Conservation (phyloP, 176 grass and related monocot species). For the Eremochloa ophiuroides region DNA sequence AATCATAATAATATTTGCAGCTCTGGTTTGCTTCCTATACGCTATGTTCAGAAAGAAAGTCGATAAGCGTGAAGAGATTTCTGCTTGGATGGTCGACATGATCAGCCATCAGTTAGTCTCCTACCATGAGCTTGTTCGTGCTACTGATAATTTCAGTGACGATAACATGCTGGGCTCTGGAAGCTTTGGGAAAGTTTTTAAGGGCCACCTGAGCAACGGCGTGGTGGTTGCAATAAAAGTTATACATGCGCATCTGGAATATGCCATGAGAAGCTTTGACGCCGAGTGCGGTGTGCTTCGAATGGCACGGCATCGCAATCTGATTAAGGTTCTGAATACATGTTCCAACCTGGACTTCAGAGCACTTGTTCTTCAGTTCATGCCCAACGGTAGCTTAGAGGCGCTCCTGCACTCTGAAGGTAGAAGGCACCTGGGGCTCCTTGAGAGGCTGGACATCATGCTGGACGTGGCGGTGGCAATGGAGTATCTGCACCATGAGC, state of each 20-base stretch:
- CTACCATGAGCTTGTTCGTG: not conserved
- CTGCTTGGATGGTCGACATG: not conserved
- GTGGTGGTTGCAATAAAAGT: not conserved
- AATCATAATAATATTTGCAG: not conserved
- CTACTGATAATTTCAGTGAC: not conserved
- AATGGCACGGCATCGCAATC: not conserved
- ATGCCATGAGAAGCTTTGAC: not conserved
- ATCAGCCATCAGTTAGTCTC: not conserved
- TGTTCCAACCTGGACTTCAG: not conserved
- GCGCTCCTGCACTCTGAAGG: not conserved
- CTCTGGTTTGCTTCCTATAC: not conserved
- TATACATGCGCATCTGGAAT: not conserved
- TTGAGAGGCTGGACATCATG: no score
- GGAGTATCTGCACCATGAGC: no score
- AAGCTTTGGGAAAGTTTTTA: not conserved
- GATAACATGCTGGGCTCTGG: not conserved
- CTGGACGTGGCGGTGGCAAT: no score
- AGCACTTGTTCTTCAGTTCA: not conserved
- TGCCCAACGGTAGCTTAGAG: not conserved
- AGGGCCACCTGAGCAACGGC: not conserved
- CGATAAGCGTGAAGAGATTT: not conserved
- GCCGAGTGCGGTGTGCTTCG: not conserved
- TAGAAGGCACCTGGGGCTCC: no score
- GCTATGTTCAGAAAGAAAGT: not conserved
- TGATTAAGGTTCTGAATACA: no score